Base-by-base conservation (phyloP, 331 rosid species). In the Acacia concinna region DNA sequence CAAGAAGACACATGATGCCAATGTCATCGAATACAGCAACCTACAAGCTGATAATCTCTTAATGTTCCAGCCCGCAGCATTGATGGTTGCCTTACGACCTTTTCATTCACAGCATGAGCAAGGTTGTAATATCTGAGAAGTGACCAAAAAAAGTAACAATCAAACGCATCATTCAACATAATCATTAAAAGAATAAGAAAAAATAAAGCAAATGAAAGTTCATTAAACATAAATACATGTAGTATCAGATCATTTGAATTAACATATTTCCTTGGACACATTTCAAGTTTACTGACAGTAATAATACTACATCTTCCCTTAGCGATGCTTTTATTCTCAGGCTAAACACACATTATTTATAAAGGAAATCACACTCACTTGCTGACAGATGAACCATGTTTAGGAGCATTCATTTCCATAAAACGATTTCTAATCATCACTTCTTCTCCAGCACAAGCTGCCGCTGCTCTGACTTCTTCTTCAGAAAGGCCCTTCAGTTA, bases 1-100 rank as follows among this genome's bases (percentile, higher is more conserved):
- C 84, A 54, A 82, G 54, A 60, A 84, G 60, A 60, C 1, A 32
- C 72, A 76, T 20, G 54, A 38, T 11, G 64, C 11, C 10, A 40
- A 44, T 46, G 8, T 49, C 70, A 41, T 79, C 51, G 68, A 85
- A 66, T 71, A 60, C 65, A 70, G 83, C 21, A 84, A 86, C 98
- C 85, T 90, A 96, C 99, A 81, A 96, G 97, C 81, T 96, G 99
- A 96, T 96, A 96, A 79, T 96, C 99, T 91, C 99, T 91, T 84
- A 96, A 86, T 79, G 93, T 96, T 88, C 99, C 99, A 41, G 94
- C 90, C 84, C 98, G 88, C 81, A 96, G 81, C 91, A 91, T 88
- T 34, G 99, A 93, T 71, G 99, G 99, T 82, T 93, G 99, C 81
- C 95, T 88, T 41, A 68, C 23, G 80, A 96, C 96, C 69, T 83